These are phyloP conservation scores for Gomphus sp. DNA, from an alignment of 1,284 basidiomycete genomes.

Conservation along the genomic window DNA sequence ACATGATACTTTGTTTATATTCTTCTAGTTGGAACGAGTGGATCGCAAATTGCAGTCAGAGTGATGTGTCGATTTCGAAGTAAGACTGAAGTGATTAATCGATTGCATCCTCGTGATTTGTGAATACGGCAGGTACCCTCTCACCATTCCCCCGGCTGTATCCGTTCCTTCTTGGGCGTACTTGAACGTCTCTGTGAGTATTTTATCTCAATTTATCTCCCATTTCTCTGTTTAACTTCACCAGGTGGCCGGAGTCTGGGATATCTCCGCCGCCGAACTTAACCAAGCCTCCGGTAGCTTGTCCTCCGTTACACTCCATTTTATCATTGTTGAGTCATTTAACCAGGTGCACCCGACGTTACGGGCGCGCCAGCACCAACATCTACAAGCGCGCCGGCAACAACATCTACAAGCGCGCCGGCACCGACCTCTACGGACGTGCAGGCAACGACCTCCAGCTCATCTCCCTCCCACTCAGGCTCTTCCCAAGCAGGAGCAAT, in stretches of 20 bases:
- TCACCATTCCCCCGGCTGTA: neutral
- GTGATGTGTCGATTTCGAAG: neutral
- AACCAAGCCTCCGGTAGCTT: neutral
- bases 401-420: neutral
- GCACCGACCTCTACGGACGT: too few relatives aligned
- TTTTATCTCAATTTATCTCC: neutral
- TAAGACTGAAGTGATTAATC: neutral
- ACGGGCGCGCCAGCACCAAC: too few relatives aligned
- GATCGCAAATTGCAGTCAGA: neutral
- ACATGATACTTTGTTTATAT: neutral
- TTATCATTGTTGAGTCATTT: neutral
- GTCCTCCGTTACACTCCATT: too few relatives aligned
- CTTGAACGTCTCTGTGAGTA: slow-evolving; percentile 1
- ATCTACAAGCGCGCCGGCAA: too few relatives aligned
- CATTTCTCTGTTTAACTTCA: neutral
- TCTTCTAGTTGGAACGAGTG: neutral
- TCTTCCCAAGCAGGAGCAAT: neutral
- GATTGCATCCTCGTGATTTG: neutral
- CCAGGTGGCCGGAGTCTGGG: neutral
- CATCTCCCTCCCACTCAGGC: neutral
- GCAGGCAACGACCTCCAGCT: too few relatives aligned
- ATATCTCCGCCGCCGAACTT: neutral
- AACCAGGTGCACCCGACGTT: neutral
- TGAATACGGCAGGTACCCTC: neutral
- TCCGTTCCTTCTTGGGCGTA: slow-evolving; percentile 6